Base-by-base conservation (phyloP, 1,284 basidiomycete species). In the Volvariella volvacea region DNA sequence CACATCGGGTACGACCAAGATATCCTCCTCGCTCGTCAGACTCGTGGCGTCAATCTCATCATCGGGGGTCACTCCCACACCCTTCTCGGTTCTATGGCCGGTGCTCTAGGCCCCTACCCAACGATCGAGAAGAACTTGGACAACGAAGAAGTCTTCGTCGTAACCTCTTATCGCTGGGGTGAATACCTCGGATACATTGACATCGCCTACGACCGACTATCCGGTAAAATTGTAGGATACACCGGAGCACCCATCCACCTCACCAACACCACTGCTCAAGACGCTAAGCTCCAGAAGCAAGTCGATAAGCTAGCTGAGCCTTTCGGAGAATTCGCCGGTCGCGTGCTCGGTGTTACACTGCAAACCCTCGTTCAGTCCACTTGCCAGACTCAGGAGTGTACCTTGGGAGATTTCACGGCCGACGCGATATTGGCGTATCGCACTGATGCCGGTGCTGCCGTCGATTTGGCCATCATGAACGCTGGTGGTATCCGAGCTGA, bases 31-130 rank as follows among this genome's bases (percentile, higher is more conserved):
- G 68, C 69, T 1, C 44, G 62, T 46, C 55, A 61, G 22, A 66
- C 66, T 8, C 57, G 49, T 25, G 65, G 59, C 20, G 60, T 68
- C 39, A 58, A 65, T 44, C 54, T 68, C 41, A 65, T 68, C 44
- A 55, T 67, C 46, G 65, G 67, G n/a, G 69, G 67, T 4, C 68
- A 70, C 50, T 66, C 64, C 2, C 68, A 71, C 50, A 70, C 68
- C n/a, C 62, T 67, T 15, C 55, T 71, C 9, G 68, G 66, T 21
- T 57, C 65, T 40, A 58, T 66, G 45, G 52, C 57, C 17, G 62
- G 55, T 33, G 62, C 64, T 4, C 55, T 52, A 28, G 69, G 68
- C 6, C 55, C 59, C 6, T 71, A 71, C 48, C 69, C 68, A 2
- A 71, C 69, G 2, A 64, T 70, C 25, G 60, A 53, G 34, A 58